Base-by-base conservation (phyloP, 768 basidiomycete genomes). In the Agrocybe pediades region DNA sequence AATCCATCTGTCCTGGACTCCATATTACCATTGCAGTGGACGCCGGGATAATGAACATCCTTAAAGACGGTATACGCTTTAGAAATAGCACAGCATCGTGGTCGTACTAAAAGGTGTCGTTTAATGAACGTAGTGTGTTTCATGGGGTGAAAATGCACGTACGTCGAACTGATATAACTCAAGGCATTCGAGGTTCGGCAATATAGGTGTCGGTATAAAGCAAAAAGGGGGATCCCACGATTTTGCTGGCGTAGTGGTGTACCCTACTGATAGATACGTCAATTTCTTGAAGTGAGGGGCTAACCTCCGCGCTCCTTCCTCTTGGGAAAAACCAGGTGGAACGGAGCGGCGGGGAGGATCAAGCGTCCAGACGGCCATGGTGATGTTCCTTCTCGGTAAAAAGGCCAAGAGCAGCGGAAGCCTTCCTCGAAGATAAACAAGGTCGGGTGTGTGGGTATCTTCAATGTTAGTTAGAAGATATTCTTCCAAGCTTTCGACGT, bases 241-340 rank as follows among this genome's bases (percentile, higher is more conserved):
- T 13, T 36, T n/a, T n/a, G 13, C 33, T 5, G 33, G 33, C 33
- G 33, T n/a, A 36, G 11, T 4, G 5, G 13, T n/a, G 33, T 36
- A 36, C 5, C 51, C 51, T 16, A 52, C 44, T 1, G 51, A 25
- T 9, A 52, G 42, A 24, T 52, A 52, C 36, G 44, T 52, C 20
- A 52, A 23, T 3, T 46, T 19, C 15, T 36, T 16, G 42, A 52
- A 52, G 33, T 36, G 9, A 3, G 42, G 51, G 13, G 51, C 27
- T 16, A 46, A 24, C 20, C 21, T 30, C 15, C 27, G 26, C 1
- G 36, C 24, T 33, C 21, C 41, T 20, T 42, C 26, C 15, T 29
- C 27, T 25, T 40, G 39, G 11, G 20, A 11, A 5, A 21, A 17
- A 36, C 13, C 33, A 15, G 33, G 33, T 15, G 13, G 33, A 6